A percentile compares a stretch with the other conserved stretches of the same genome.
Conservation (phyloP, 495 filamentous ascomycete species). For the Aspergillus panamensis region DNA sequence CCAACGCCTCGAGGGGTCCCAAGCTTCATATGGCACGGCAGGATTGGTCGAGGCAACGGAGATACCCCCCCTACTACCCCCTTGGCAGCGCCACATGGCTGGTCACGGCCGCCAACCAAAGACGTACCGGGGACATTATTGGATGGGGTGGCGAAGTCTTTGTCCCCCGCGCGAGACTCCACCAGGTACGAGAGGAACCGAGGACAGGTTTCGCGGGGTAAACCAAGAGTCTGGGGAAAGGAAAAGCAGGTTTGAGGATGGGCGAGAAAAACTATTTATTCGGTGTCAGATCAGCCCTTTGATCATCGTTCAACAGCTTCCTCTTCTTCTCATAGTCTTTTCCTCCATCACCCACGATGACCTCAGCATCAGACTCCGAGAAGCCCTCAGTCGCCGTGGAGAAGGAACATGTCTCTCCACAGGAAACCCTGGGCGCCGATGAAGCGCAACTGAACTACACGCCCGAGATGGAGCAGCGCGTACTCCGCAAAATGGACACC, state of each 20-base stretch:
- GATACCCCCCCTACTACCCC: background rate
- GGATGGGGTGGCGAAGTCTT: no score
- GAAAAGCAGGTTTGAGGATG: no score
- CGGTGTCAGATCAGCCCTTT: background rate
- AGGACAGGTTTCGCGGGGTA: no score
- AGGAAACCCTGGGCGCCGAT: background rate
- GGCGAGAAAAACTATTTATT: no score
- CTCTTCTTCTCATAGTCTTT: background rate
- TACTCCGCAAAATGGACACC: slow-evolving; percentile 22
- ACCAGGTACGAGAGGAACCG: no score
- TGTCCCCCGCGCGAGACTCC: background rate
- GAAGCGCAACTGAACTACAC: background rate
- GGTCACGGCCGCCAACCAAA: background rate
- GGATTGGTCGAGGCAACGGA: background rate
- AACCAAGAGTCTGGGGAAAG: no score
- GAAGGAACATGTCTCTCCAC: background rate
- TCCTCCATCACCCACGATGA: background rate
- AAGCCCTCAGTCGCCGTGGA: slow-evolving; percentile 4
- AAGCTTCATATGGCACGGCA: background rate
- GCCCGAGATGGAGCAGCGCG: slow-evolving; percentile 5
- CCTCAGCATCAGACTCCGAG: background rate
- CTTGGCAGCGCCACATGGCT: background rate
- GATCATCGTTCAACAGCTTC: background rate
- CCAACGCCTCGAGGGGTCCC: background rate
- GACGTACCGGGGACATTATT: no score